Evolutionary conservation across 139 green algal genomes (phyloP).

Genomic region (Pleodorina starrii): DNA sequence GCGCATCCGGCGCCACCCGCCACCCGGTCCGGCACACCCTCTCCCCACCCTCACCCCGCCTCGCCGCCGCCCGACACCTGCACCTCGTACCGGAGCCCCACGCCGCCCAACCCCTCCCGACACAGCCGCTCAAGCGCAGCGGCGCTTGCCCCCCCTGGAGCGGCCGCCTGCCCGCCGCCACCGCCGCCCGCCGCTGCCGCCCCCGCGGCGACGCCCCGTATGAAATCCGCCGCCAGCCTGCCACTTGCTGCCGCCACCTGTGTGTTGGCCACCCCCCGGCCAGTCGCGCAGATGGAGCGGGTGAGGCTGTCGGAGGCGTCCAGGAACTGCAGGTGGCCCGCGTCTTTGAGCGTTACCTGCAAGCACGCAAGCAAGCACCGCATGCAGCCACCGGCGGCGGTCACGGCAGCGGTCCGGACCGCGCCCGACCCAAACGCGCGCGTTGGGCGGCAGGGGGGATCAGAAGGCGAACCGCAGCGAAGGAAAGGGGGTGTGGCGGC

Average conservation of each 20-base stretch:
- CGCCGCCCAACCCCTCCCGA: background rate
- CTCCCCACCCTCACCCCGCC: background rate
- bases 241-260: background rate
- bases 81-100: background rate
- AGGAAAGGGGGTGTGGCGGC: too few species aligned
- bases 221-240: background rate
- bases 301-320: background rate
- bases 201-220: background rate
- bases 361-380: too few species aligned
- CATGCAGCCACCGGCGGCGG: too few species aligned
- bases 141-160: background rate
- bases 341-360: constrained; percentile 12
- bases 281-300: constrained; percentile 13
- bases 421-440: too few species aligned
- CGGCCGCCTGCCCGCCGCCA: background rate
- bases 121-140: background rate
- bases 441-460: too few species aligned
- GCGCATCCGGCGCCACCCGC: too few species aligned
- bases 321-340: constrained; percentile 44
- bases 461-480: too few species aligned
- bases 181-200: background rate
- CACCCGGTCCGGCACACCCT: too few species aligned
- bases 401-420: too few species aligned
- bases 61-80: background rate
- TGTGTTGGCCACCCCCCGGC: background rate